Evolutionary conservation across 2,329 filamentous ascomycete genomes (phyloP), one percentile per base, ranked within the genome.

Genomic region (Plenodomus biglobosus): DNA sequence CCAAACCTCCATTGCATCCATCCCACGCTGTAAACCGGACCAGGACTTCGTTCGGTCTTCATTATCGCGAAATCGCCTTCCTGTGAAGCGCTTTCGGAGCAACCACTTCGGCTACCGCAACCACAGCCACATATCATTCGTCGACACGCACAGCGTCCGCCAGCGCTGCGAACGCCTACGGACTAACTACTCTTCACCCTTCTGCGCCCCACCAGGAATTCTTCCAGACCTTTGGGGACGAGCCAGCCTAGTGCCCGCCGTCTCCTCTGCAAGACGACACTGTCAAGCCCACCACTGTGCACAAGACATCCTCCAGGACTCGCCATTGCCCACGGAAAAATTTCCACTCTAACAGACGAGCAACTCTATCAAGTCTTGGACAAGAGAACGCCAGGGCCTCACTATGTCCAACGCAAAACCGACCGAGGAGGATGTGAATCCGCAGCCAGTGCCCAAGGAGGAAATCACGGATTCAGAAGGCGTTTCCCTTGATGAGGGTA

Each of bases 361-460:
- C 39, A 18, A 11, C 34, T 36, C 42, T 35, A 37, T 15, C 42
- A 50, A 38, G 24, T 35, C 20, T 24, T 22, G 24, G 19, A 38
- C 30, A 36, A 8, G n/a, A n/a, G 27, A 34, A 24, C 38, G 21
- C 21, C 46, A 24, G 42, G 16, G 16, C 35, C 45, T 27, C 40
- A 48, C 18, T 39, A 70, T 68, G 65, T 56, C 56, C 8, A 66
- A 64, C 20, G 61, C 67, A 53, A 57, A 65, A 16, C 55, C 55
- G 10, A 65, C 67, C 7, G 63, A 62, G 13, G 48, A 55, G 21
- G 56, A 46, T 30, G 20, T 58, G 34, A 56, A 70, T 42, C 59
- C 63, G 24, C 66, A 71, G 42, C 68, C 69, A 16, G 55, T 67
- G 24, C 64, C 69, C 38, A 71, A 70, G 48, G 59, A 69, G 46